Evolutionary conservation across 352 stramenopile species (phyloP), one percentile per base, ranked within the genome.

Genomic region (Pelagophyceae sp.): DNA sequence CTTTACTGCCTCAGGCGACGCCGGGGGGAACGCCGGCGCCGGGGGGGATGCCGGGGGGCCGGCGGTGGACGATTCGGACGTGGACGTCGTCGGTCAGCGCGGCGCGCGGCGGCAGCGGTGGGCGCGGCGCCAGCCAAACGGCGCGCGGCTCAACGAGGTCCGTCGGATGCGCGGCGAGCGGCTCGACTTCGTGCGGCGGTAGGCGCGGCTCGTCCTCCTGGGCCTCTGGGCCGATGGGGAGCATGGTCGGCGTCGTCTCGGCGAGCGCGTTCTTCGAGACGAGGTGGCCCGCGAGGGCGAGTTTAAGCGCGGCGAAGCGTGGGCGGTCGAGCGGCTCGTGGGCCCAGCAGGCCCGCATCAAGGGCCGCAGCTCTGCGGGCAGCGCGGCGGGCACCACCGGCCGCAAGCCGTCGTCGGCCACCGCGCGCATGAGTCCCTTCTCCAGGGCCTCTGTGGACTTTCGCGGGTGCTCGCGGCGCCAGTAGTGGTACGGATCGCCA

Each of bases 261-360:
- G 23, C 15, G 58, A 67, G 58, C 11, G 15, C 27, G 11, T 31
- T 15, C 5, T 5, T 67, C 27, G 5, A 15, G 58, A 67, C 58
- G 58, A 67, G 58, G 58, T 35, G 31, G 58, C 23, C 27, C 5
- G 11, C 11, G 58, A 67, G 58, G 58, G 15, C 58, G 11, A 31
- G 64, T 2, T 32, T 76, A 45, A 79, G 76, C 11, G 11, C 31
- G 27, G 0, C 38, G 71, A 80, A 80, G 37, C n/a, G 29, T 0
- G 77, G 77, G 0, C 77, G 45, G 5, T 70, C 71, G n/a, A 23
- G 31, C 19, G 77, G 61, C 1, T 78, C 2, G 5, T 77, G 51
- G 5, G 60, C 38, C 77, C 77, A 80, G 60, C 77, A 80, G 0
- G n/a, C 19, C 61, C 78, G n/a, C 50, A 78, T 64, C 0, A 78